Evolutionary conservation across 177 flowering plant species (phyloP), one percentile per base, ranked within the genome.

Genomic region (Vitis hybrid): DNA sequence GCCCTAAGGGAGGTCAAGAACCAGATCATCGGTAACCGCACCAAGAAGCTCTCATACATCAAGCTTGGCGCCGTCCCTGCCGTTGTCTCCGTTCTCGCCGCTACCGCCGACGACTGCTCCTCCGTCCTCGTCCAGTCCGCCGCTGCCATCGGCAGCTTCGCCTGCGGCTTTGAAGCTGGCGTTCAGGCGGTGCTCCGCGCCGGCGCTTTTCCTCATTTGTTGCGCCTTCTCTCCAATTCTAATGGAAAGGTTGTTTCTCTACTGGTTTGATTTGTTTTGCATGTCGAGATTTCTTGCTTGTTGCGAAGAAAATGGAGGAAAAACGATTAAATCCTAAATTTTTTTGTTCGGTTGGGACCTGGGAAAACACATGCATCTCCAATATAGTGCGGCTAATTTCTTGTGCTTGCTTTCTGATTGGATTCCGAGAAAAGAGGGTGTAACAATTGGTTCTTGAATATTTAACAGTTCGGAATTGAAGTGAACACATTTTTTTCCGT

Each of bases 1-100:
- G 89, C 97, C 35, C 84, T 95, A 6, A 67, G 97, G n/a, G 97
- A 93, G 64, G 69, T 95, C 64, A 95, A 95, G 84, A 95, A 95
- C 74, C 98, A 89, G 82, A 95, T 95, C 68, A 95, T 95, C 57
- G 99, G 99, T 2, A 95, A 95, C 76, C 90, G 88, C 51, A 93
- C 99, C 63, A 95, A 91, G 84, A 95, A 95, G 81, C 84, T 93
- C 62, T 76, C 87, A 46, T 95, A 78, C 80, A 80, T 93, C 78
- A 90, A 91, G 76, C 93, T 91, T 72, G 97, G 92, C 57, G 90
- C 89, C 12, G 94, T 91, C 19, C 92, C 98, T 10, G 77, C 77
- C 70, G 82, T 93, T 60, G 89, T 88, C 65, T 70, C 68, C 19
- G 72, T 86, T 46, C 83, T 93, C 15, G 68, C 88, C 18, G 30